phyloP scores from a whole-genome alignment of 1,284 basidiomycete species.

The Bjerkandera adusta region DNA sequence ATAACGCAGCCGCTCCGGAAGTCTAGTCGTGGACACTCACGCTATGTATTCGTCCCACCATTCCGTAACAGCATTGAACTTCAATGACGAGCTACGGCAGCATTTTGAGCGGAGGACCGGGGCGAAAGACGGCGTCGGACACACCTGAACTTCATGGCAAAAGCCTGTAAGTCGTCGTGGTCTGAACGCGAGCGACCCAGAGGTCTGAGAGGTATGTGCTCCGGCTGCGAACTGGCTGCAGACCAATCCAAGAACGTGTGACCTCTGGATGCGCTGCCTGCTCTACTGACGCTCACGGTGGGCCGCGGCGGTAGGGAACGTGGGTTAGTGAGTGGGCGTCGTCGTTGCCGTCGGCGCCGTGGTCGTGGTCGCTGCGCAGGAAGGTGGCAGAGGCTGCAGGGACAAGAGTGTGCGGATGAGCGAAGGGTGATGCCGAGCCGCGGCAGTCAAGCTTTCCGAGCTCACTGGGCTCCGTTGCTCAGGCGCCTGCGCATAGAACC shows the following conservation, averaged over 20 bases:
- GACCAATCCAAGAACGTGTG: too few species aligned
- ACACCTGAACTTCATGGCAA: constrained; percentile 63
- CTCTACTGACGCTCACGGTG: too few species aligned
- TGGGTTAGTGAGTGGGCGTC: background rate
- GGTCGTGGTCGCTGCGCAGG: too few species aligned
- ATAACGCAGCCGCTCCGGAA: background rate
- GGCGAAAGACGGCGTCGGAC: constrained; percentile 2
- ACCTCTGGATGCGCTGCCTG: constrained; percentile 4
- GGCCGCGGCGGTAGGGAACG: background rate
- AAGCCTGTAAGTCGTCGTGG: constrained; percentile 23
- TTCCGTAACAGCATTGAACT: constrained; percentile 92
- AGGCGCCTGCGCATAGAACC: too few species aligned
- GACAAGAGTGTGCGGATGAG: background rate
- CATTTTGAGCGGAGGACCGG: background rate
- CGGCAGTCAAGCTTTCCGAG: too few species aligned
- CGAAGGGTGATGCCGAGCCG: background rate
- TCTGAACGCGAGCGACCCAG: constrained; percentile 18
- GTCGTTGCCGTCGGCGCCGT: background rate
- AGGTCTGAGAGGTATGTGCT: constrained; percentile 28
- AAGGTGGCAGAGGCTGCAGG: too few species aligned
- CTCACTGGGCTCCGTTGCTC: too few species aligned
- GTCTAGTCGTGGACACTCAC: constrained; percentile 39
- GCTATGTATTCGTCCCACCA: constrained; percentile 95
- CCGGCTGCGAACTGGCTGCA: constrained; percentile 12
- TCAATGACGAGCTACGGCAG: constrained; percentile 65